Conservation (phyloP, 495 filamentous ascomycete species). For the Tuber brumale region DNA sequence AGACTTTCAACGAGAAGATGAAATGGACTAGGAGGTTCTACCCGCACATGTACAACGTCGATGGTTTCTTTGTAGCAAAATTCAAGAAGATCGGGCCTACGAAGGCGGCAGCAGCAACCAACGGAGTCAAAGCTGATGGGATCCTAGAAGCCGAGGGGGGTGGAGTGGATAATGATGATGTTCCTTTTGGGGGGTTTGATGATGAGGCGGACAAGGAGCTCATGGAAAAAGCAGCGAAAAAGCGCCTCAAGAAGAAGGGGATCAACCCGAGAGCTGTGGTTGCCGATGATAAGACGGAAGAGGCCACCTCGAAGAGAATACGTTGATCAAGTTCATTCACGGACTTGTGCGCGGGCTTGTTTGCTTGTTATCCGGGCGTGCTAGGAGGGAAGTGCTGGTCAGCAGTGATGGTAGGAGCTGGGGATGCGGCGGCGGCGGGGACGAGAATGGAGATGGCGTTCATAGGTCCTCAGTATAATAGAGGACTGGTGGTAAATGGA, state of each 20-base stretch:
- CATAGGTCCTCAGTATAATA: background rate
- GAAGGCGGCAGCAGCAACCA: slow-evolving; percentile 49
- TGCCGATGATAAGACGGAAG: slow-evolving; percentile 43
- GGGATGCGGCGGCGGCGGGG: too few species aligned
- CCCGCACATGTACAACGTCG: slow-evolving; percentile 91
- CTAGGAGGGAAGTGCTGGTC: too few species aligned
- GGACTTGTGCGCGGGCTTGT: too few species aligned
- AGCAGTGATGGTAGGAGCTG: too few species aligned
- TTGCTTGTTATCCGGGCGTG: too few species aligned
- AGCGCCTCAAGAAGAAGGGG: slow-evolving; percentile 58
- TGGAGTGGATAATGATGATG: slow-evolving; percentile 44
- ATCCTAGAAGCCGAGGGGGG: slow-evolving; percentile 45
- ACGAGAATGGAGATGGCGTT: background rate
- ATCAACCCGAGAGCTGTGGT: slow-evolving; percentile 53
- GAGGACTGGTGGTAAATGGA: background rate
- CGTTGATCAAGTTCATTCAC: too few species aligned
- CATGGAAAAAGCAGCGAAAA: slow-evolving; percentile 55
- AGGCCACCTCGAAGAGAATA: background rate
- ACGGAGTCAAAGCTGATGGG: slow-evolving; percentile 41
- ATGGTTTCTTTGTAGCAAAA: slow-evolving; percentile 97
- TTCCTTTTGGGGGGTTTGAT: slow-evolving; percentile 60
- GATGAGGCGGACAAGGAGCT: slow-evolving; percentile 56
- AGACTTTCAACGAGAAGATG: slow-evolving; percentile 79
- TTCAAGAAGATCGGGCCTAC: slow-evolving; percentile 85
- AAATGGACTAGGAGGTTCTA: slow-evolving; percentile 84